phyloP scores from a whole-genome alignment of 768 basidiomycete species.

The Russula sp. region DNA sequence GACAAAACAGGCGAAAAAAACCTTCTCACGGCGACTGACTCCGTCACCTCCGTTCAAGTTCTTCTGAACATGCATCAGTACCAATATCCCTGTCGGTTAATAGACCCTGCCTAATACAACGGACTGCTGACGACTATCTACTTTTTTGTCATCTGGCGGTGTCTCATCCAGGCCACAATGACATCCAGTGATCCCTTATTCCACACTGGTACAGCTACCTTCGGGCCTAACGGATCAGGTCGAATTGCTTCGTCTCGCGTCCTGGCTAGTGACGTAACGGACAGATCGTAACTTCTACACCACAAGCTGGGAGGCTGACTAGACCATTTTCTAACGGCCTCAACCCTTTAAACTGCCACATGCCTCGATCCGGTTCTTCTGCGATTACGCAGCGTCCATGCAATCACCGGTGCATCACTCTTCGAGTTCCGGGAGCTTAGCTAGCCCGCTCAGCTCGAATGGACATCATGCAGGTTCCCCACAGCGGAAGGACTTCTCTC shows the following conservation, averaged over 20 bases:
- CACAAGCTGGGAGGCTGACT: constrained; percentile 14
- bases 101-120: no score
- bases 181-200: background rate
- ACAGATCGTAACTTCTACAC: background rate
- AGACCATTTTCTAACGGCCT: constrained; percentile 7
- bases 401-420: constrained; percentile 11
- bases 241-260: background rate
- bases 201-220: no score
- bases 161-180: background rate
- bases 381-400: background rate
- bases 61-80: no score
- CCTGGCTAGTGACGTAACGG: constrained; percentile 6
- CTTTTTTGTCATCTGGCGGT: no score
- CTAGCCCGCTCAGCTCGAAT: constrained; percentile 21
- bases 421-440: constrained; percentile 1
- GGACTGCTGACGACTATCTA: background rate
- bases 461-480: constrained; percentile 15
- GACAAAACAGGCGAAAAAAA: background rate
- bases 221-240: background rate
- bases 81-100: no score
- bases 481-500: background rate
- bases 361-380: background rate
- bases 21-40: constrained; percentile 13
- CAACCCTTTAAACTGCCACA: background rate
- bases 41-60: background rate